Conservation (phyloP, 75 land plant genomes). For the Adiantum capillusveneris region DNA sequence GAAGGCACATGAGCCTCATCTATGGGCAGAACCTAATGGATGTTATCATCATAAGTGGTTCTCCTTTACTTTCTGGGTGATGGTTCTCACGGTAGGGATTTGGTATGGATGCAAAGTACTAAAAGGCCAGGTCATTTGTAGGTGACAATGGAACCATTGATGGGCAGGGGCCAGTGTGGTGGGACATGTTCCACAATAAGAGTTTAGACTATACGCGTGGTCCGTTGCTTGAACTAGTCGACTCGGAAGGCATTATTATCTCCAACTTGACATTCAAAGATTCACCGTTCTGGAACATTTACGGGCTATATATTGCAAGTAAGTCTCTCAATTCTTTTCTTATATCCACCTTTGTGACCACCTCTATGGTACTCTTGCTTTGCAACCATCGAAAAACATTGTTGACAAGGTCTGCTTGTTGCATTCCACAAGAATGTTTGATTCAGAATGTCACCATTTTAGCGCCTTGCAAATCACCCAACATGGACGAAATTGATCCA, state of each 20-base stretch:
- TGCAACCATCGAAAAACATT: neutral
- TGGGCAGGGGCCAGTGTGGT: slow-evolving; percentile 92
- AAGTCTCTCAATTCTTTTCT: neutral
- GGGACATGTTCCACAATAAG: slow-evolving; percentile 69
- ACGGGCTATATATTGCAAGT: slow-evolving; percentile 89
- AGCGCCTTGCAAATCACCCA: slow-evolving; percentile 61
- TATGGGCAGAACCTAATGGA: slow-evolving; percentile 60
- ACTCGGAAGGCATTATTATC: slow-evolving; percentile 58
- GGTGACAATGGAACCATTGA: slow-evolving; percentile 95
- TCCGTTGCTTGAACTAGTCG: slow-evolving; percentile 59
- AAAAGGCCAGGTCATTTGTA: slow-evolving; percentile 5
- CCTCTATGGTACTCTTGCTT: neutral
- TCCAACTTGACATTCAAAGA: slow-evolving; percentile 66
- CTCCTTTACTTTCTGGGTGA: neutral
- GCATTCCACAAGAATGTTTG: slow-evolving; percentile 39
- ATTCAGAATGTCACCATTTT: slow-evolving; percentile 53
- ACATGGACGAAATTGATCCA: slow-evolving; percentile 87
- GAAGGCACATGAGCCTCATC: slow-evolving; percentile 64
- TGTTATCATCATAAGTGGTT: slow-evolving; percentile 51
- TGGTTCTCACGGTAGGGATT: neutral
- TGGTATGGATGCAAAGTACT: neutral
- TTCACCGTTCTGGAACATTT: slow-evolving; percentile 92
- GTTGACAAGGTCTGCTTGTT: neutral
- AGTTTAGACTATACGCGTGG: slow-evolving; percentile 63
- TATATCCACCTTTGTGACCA: neutral